Percentiles rank a stretch among this genome's conserved stretches.
These are phyloP conservation scores for Penicillium sp. DNA, from an alignment of 2,329 filamentous ascomycete genomes.

Conservation along the genomic window DNA sequence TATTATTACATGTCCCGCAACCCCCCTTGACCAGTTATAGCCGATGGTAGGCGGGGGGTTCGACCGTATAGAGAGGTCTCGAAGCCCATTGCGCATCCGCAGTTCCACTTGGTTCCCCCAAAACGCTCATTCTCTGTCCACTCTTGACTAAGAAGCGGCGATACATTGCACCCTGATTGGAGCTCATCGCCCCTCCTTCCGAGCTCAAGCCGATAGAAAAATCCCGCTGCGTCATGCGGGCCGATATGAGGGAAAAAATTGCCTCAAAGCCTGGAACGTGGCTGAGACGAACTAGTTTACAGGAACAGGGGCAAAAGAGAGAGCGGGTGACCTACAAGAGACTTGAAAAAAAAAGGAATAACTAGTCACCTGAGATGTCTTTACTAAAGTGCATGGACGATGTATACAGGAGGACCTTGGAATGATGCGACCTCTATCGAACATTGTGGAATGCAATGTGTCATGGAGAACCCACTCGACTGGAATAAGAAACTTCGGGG, in stretches of 20 bases:
- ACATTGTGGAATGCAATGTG: constrained; percentile 26
- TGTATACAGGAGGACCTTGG: neutral
- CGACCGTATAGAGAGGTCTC: constrained; percentile 14
- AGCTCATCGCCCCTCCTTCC: constrained; percentile 20
- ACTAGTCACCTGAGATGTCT: constrained; percentile 6
- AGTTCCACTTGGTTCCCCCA: constrained; percentile 7
- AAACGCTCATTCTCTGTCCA: constrained; percentile 17
- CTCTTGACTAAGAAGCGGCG: constrained; percentile 26
- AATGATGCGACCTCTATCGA: constrained; percentile 19
- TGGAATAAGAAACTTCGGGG: neutral
- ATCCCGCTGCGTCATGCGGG: constrained; percentile 31
- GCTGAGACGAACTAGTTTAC: constrained; percentile 1
- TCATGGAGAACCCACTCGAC: constrained; percentile 15
- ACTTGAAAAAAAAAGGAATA: neutral
- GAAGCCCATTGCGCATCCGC: constrained; percentile 18
- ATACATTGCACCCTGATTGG: constrained; percentile 19
- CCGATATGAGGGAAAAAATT: constrained; percentile 22
- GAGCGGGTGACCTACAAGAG: constrained; percentile 3
- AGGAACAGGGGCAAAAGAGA: constrained; percentile 8
- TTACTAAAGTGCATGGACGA: neutral
- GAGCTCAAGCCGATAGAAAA: constrained; percentile 20
- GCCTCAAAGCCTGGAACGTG: constrained; percentile 21
- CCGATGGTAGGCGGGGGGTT: constrained; percentile 22
- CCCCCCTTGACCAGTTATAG: constrained; percentile 15
- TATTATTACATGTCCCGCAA: neutral